Conservation (phyloP, 2,329 filamentous ascomycete genomes). For the Calonectria pteridis region DNA sequence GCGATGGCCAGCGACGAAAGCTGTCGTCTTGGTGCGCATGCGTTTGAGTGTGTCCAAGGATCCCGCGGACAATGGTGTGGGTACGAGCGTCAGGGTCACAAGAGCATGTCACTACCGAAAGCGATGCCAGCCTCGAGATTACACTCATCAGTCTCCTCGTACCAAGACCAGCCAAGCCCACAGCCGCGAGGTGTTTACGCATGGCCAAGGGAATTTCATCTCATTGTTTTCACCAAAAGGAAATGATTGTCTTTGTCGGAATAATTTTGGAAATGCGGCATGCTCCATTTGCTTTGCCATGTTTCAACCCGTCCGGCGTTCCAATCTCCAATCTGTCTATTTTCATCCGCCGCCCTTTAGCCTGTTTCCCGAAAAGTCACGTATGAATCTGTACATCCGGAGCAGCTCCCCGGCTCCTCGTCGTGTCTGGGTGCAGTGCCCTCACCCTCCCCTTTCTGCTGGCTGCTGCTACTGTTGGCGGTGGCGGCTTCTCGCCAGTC, state of each 20-base stretch:
- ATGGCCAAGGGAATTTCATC: slow-evolving; percentile 11
- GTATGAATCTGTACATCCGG: too few species aligned
- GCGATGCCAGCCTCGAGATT: slow-evolving; percentile 18
- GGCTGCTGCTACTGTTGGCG: background rate
- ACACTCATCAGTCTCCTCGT: slow-evolving; percentile 10
- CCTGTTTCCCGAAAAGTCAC: background rate
- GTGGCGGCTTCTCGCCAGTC: background rate
- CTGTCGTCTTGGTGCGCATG: background rate
- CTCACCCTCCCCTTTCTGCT: background rate
- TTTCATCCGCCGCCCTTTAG: background rate
- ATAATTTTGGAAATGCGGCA: background rate
- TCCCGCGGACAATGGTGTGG: slow-evolving; percentile 9
- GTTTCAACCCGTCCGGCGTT: background rate
- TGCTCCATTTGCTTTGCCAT: background rate
- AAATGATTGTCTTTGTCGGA: slow-evolving; percentile 9
- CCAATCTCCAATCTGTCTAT: background rate
- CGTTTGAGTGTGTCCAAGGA: background rate
- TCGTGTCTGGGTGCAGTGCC: background rate
- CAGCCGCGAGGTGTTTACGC: background rate
- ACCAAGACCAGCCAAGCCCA: slow-evolving; percentile 11
- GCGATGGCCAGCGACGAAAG: background rate
- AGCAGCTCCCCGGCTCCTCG: background rate
- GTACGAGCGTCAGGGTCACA: background rate
- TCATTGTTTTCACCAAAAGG: slow-evolving; percentile 6
- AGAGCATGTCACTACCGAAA: slow-evolving; percentile 11